A percentile compares a stretch with the other conserved stretches of the same genome.
Evolutionary conservation across 2,329 filamentous ascomycete genomes (phyloP).

Genomic region (Teratosphaeria nubilosa): DNA sequence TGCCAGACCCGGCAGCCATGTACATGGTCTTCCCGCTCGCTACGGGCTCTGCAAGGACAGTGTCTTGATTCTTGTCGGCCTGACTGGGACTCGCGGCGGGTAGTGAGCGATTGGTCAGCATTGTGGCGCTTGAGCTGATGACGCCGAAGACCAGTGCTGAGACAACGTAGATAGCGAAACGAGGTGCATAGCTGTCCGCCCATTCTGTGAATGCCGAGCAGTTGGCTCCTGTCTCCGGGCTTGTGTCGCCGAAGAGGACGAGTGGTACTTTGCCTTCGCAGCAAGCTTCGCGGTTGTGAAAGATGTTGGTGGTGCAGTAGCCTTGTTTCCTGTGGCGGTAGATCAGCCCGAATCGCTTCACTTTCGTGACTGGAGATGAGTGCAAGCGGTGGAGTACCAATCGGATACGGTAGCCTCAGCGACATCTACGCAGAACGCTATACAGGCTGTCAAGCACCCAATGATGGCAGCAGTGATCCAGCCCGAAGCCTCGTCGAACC

Average conservation of each 20-base stretch:
- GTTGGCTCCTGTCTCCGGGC: constrained; percentile 17
- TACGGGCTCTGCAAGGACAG: constrained; percentile 8
- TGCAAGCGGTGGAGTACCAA: not conserved
- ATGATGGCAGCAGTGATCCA: constrained; percentile 48
- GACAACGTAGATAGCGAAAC: constrained; percentile 41
- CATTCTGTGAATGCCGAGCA: constrained; percentile 37
- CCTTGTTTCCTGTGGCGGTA: constrained; percentile 43
- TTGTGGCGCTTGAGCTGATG: constrained; percentile 39
- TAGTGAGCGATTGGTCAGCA: constrained; percentile 41
- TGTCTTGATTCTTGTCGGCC: constrained; percentile 21
- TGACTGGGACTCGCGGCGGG: constrained; percentile 32
- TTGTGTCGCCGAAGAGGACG: constrained; percentile 3
- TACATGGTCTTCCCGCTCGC: constrained; percentile 44
- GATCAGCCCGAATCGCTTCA: not conserved
- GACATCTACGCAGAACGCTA: constrained; percentile 48
- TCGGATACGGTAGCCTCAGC: constrained; percentile 42
- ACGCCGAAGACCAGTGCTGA: constrained; percentile 42
- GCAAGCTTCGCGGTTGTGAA: constrained; percentile 42
- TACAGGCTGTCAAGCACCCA: constrained; percentile 44
- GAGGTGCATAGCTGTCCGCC: constrained; percentile 30
- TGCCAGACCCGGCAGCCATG: constrained; percentile 49
- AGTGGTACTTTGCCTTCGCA: constrained; percentile 31
- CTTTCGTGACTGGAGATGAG: not conserved
- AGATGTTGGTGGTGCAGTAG: constrained; percentile 39
- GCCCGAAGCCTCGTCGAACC: constrained; percentile 43